These are phyloP conservation scores for Salix exigua DNA, from an alignment of 345 rosid species.

Conservation along the genomic window DNA sequence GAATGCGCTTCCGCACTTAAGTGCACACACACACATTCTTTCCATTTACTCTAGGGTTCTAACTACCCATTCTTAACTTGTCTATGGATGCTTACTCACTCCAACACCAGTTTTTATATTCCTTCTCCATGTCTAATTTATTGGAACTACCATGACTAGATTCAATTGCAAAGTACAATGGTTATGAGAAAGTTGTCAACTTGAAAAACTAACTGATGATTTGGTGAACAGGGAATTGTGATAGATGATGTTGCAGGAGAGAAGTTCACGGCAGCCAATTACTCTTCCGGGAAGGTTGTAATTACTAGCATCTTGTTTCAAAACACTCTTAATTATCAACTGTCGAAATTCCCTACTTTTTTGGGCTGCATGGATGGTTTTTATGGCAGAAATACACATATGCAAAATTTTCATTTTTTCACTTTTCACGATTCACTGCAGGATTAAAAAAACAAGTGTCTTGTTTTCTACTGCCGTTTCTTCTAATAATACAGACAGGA, in stretches of 20 bases:
- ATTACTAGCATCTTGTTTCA: constrained; percentile 1
- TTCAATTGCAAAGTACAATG: neutral
- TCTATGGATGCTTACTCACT: neutral
- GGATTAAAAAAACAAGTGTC: constrained; percentile 43
- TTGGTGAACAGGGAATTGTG: constrained; percentile 62
- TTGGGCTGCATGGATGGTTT: constrained; percentile 9
- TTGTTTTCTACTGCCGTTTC: constrained; percentile 43
- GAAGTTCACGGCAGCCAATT: constrained; percentile 87
- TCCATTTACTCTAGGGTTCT: neutral
- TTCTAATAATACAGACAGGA: constrained; percentile 38
- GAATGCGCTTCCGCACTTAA: neutral
- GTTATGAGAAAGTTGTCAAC: neutral
- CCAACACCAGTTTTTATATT: neutral
- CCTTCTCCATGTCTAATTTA: neutral
- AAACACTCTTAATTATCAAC: neutral
- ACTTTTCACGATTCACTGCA: constrained; percentile 45
- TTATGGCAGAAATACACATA: constrained; percentile 10
- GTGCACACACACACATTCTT: neutral
- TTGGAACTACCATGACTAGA: neutral
- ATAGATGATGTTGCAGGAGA: constrained; percentile 57
- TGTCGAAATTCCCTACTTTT: constrained; percentile 8
- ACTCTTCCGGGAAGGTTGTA: constrained; percentile 76
- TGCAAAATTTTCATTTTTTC: constrained; percentile 34
- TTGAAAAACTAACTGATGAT: constrained; percentile 17
- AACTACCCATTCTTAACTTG: neutral